Evolutionary conservation across 2,329 filamentous ascomycete species (phyloP), one percentile per base, ranked within the genome.

Genomic region (Thyridium curvatum): DNA sequence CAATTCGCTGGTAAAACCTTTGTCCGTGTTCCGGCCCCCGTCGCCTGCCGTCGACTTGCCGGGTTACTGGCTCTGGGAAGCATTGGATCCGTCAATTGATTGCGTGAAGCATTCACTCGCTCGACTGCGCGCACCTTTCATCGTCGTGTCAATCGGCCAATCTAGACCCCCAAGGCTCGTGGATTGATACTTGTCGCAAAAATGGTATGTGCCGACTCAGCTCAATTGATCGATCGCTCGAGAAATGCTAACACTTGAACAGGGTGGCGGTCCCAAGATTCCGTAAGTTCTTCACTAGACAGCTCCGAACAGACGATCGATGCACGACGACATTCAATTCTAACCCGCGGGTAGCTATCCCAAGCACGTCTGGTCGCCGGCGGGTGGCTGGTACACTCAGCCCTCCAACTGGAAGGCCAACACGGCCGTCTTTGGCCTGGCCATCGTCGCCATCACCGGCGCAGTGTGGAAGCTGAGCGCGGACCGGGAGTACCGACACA

Each of bases 331-430:
- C 21, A 26, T 26, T 39, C 43, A 6, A 26, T 26, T 39, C 43
- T 54, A 48, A 47, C 55, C 47, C 39, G 36, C 39, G 35, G 10
- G 21, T 26, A 94, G 88, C 59, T 95, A 95, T 69, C 90, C 89
- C 64, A 96, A 95, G 76, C 91, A 98, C 75, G 88, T 98, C 76
- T 98, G 93, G 93, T 97, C 93, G 58, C 93, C 93, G 46, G 75
- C 91, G 49, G 93, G 93, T 76, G 93, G 93, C 67, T 98, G 93
- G 93, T 98, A 98, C 68, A 71, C 84, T 39, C 91, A 94, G 63
- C 93, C 93, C 39, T 73, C 77, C 51, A 98, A 98, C 75, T 98
- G 93, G 93, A 93, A 85, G 64, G 69, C 71, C 55, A 98, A 98
- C 72, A 98, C 93, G 9, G 55, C 52, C 32, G 30, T 60, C 30